A percentile compares a stretch with the other conserved stretches of the same genome.
phyloP scores from a whole-genome alignment of 176 grass and related monocot genomes.

The Raddia distichophylla region DNA sequence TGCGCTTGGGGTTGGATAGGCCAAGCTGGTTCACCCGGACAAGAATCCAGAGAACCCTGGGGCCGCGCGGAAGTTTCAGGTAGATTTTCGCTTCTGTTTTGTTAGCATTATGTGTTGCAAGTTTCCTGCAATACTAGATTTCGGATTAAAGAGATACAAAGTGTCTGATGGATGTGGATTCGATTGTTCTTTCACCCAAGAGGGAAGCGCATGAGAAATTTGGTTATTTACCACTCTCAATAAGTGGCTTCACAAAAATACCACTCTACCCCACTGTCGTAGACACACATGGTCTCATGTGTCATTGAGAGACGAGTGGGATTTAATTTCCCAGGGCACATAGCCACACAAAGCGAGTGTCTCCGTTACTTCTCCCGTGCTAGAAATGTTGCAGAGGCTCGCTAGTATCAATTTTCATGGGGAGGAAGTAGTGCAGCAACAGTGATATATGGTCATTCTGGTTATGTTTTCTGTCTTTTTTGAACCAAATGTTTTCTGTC shows the following conservation, averaged over 20 bases:
- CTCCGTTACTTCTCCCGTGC: no score
- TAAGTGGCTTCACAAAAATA: no score
- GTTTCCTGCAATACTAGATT: not conserved
- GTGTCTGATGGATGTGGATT: not conserved
- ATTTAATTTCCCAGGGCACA: no score
- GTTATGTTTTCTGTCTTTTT: no score
- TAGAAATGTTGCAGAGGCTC: no score
- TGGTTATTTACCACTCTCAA: no score
- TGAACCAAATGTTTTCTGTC: not conserved
- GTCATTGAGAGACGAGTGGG: no score
- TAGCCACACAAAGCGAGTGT: no score
- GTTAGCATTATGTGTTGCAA: not conserved
- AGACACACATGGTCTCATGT: no score
- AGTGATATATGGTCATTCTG: no score
- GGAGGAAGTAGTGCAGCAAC: not conserved
- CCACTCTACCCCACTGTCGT: no score
- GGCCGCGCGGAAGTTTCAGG: conserved; percentile 79
- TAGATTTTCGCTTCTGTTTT: not conserved
- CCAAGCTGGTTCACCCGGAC: conserved; percentile 83
- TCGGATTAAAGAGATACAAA: not conserved
- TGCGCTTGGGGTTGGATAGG: conserved; percentile 45
- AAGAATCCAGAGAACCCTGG: conserved; percentile 82
- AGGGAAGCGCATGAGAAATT: no score
- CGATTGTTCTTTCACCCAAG: not conserved
- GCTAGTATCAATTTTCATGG: not conserved